These are phyloP conservation scores for Tulasnella sp. DNA, from an alignment of 768 basidiomycete genomes.

Conservation along the genomic window DNA sequence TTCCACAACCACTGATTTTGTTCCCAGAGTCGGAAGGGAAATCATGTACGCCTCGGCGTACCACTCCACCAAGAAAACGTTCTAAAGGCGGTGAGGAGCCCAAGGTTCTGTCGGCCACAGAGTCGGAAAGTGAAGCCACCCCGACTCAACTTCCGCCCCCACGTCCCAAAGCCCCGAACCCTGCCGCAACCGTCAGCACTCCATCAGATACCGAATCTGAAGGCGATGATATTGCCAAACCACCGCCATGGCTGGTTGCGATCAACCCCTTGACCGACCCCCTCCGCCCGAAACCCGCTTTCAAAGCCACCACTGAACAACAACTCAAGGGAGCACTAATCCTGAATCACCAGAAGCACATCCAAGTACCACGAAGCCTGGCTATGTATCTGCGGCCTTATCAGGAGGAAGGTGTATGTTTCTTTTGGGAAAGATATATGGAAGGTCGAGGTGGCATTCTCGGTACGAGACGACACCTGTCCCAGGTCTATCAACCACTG, in stretches of 20 bases:
- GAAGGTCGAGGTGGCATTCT: conserved; percentile 66
- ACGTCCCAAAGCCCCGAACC: background rate
- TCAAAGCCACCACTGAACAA: conserved; percentile 6
- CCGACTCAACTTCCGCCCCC: background rate
- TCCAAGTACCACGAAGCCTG: conserved; percentile 33
- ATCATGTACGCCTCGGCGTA: background rate
- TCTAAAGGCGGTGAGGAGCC: too few species aligned
- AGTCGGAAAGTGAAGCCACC: background rate
- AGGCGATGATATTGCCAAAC: background rate
- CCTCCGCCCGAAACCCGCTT: background rate
- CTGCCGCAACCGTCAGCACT: too few species aligned
- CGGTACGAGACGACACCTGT: conserved; percentile 32
- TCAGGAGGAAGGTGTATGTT: conserved; percentile 75
- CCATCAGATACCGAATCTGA: conserved; percentile 8
- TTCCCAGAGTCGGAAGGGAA: too few species aligned
- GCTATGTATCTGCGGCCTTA: conserved; percentile 85
- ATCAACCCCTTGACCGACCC: conserved; percentile 9
- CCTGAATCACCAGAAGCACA: background rate
- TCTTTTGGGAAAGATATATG: conserved; percentile 65
- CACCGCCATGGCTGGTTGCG: background rate
- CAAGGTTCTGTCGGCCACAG: background rate
- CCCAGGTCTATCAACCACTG: too few species aligned
- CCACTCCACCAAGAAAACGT: background rate
- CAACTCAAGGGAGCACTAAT: conserved; percentile 3
- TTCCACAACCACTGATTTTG: too few species aligned